Evolutionary conservation across 75 land plant genomes (phyloP).

Genomic region (Cunninghamia lanceolata): DNA sequence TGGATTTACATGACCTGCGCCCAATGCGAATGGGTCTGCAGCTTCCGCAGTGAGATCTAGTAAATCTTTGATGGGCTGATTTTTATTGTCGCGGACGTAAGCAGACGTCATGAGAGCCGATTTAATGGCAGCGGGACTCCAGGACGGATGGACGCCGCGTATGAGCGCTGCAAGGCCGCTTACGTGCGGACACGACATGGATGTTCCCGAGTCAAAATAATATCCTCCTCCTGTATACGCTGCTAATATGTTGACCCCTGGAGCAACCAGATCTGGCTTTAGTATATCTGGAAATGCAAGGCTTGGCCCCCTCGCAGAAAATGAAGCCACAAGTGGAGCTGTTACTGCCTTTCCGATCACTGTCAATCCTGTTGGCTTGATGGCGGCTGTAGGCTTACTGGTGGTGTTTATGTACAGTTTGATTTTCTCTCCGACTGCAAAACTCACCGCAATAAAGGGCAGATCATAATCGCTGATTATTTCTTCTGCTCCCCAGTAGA

Average conservation of each 20-base stretch:
- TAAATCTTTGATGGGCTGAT: constrained; percentile 17
- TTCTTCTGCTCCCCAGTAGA: neutral
- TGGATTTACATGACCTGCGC: constrained; percentile 69
- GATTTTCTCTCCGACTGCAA: neutral
- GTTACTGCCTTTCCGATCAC: neutral
- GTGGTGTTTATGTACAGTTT: constrained; percentile 10
- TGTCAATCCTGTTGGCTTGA: neutral
- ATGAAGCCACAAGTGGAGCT: constrained; percentile 7
- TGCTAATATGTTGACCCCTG: too few species aligned
- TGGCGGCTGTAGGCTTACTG: constrained; percentile 23
- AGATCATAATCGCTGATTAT: neutral
- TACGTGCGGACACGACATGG: too few species aligned
- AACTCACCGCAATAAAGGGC: neutral
- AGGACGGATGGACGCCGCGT: too few species aligned
- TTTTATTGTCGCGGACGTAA: too few species aligned
- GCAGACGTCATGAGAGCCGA: too few species aligned
- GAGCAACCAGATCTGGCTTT: too few species aligned
- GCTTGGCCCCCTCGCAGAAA: constrained; percentile 15
- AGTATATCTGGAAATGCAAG: too few species aligned
- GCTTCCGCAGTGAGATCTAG: constrained; percentile 40
- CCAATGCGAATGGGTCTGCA: too few species aligned
- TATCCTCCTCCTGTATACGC: too few species aligned
- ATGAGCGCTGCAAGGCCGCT: too few species aligned
- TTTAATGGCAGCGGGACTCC: too few species aligned
- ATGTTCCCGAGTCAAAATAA: too few species aligned